Base-by-base conservation (phyloP, 2,329 filamentous ascomycete species). In the Epicoccum nigrum region DNA sequence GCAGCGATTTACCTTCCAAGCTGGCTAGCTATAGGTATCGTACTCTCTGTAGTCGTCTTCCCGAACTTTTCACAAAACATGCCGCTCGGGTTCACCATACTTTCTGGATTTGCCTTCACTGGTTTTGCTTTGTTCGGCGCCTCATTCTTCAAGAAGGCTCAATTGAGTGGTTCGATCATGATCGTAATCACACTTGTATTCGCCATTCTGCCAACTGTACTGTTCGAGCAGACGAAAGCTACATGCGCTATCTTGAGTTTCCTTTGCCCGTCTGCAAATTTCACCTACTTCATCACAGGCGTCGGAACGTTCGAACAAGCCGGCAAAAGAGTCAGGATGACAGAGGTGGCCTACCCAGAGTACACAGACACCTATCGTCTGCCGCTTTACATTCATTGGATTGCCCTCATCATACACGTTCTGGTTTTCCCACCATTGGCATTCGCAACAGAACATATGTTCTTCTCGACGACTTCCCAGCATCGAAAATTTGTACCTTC, bases 401-500 rank as follows among this genome's bases (percentile, higher is more conserved):
- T 65, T 12, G 62, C 65, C n/a, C 44, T 62, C 9, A 21, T 54
- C 2, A 19, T 65, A 20, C 64, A 66, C 34, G 58, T 67, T 7
- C 7, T 67, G 1, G 38, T 60, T 4, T 64, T 67, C 31, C 62
- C 61, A 6, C 32, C 54, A 9, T 27, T 67, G 8, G 63, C 64
- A 1, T 65, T 65, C 13, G 51, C 38, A 4, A 38, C 59, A 7
- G 64, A 67, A 44, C 52, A 62, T 13, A 4, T 54, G 1, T 45
- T 62, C 7, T 64, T 65, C 45, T 62, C 56, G 2, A 65, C 60
- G 3, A 56, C 59, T 15, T 66, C 64, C 17, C 27, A 51, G n/a
- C 42, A 61, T 15, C 54, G 63, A 17, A 83, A 66, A 37, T 67
- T 78, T 28, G 46, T 34, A 16, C 27, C 23, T 16, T 55, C 58